A percentile compares a stretch with the other conserved stretches of the same genome.
phyloP scores from a whole-genome alignment of 805 yeast genomes.

The Suhomyces faveliae region DNA sequence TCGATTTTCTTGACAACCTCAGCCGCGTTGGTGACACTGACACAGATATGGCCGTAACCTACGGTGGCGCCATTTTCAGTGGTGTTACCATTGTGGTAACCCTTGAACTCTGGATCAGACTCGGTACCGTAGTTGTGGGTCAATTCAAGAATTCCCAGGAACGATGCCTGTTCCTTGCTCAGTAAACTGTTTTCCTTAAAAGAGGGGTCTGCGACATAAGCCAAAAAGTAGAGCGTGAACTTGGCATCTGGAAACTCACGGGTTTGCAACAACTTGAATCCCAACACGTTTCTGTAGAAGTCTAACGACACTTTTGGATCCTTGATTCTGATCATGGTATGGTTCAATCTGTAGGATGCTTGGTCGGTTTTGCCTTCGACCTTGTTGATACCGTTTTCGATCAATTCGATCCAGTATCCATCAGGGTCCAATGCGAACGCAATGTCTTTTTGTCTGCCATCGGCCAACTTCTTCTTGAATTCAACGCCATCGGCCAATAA shows the following conservation, averaged over 20 bases:
- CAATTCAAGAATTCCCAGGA: slow-evolving; percentile 79
- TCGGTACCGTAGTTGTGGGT: slow-evolving; percentile 98
- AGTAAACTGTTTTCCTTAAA: slow-evolving; percentile 44
- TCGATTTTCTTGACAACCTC: slow-evolving; percentile 54
- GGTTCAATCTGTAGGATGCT: slow-evolving; percentile 63
- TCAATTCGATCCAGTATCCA: slow-evolving; percentile 94
- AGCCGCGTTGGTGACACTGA: slow-evolving; percentile 64
- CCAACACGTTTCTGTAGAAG: slow-evolving; percentile 77
- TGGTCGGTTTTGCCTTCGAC: slow-evolving; percentile 38
- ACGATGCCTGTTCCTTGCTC: slow-evolving; percentile 30
- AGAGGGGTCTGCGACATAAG: slow-evolving; percentile 53
- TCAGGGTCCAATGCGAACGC: slow-evolving; percentile 96
- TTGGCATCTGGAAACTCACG: slow-evolving; percentile 63
- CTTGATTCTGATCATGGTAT: slow-evolving; percentile 88
- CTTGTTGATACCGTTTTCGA: slow-evolving; percentile 53
- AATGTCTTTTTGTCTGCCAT: slow-evolving; percentile 90
- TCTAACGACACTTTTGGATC: slow-evolving; percentile 74
- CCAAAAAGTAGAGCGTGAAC: slow-evolving; percentile 84
- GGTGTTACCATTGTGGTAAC: slow-evolving; percentile 79
- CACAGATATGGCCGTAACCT: slow-evolving; percentile 87
- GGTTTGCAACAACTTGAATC: slow-evolving; percentile 69
- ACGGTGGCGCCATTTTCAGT: slow-evolving; percentile 54
- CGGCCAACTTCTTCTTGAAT: slow-evolving; percentile 80
- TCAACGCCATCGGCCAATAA: slow-evolving; percentile 62
- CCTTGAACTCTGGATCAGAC: slow-evolving; percentile 61